Conservation (phyloP, 148 eudicot species). For the Rhododendron mucronatum region DNA sequence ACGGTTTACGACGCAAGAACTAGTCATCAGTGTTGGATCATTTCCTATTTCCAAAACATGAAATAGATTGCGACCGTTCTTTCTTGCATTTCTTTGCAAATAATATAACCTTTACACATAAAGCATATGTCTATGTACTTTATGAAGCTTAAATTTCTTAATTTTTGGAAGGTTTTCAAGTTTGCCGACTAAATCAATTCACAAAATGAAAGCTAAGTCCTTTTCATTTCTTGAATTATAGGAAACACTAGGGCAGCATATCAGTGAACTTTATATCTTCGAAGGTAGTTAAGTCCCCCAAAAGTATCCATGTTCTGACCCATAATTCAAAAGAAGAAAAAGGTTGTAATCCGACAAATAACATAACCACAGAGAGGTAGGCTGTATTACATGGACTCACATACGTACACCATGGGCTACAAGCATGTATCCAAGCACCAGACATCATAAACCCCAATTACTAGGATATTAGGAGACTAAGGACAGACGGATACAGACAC, state of each 20-base stretch:
- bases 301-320: neutral
- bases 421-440: neutral
- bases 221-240: neutral
- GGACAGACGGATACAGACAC: no score
- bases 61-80: neutral
- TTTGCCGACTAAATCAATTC: neutral
- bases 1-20: neutral
- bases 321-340: neutral
- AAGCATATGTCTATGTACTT: neutral
- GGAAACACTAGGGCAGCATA: neutral
- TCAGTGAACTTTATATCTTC: neutral
- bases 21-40: neutral
- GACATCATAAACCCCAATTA: neutral
- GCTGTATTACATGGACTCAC: neutral
- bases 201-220: neutral
- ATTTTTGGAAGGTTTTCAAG: neutral
- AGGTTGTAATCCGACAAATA: neutral
- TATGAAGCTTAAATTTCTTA: neutral
- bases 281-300: neutral
- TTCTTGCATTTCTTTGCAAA: neutral
- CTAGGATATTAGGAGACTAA: no score
- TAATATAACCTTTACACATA: neutral
- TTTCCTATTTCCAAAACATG: neutral
- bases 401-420: neutral
- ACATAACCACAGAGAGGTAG: neutral